These are phyloP conservation scores for Abrus precatorius DNA, from an alignment of 306 rosid genomes.

Conservation along the genomic window DNA sequence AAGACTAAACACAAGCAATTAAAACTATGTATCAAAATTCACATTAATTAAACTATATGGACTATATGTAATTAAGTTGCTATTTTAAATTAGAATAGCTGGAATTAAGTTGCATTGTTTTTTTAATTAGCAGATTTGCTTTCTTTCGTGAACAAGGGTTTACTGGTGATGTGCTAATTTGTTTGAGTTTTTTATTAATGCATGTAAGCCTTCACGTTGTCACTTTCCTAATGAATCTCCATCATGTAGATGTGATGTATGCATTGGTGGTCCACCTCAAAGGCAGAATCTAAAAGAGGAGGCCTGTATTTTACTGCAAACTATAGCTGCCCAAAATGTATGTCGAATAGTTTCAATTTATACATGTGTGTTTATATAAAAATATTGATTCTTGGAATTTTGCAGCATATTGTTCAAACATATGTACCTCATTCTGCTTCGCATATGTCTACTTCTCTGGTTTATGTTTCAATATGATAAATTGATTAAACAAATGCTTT, in stretches of 20 bases:
- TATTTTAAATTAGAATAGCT: slow-evolving; percentile 12
- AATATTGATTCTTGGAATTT: slow-evolving; percentile 23
- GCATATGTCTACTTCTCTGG: slow-evolving; percentile 1
- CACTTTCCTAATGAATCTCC: slow-evolving; percentile 26
- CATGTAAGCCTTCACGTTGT: slow-evolving; percentile 7
- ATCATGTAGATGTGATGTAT: slow-evolving; percentile 85
- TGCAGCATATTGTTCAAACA: slow-evolving; percentile 29
- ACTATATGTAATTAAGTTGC: too few relatives aligned
- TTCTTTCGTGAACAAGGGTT: slow-evolving; percentile 24
- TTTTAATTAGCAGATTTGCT: slow-evolving; percentile 29
- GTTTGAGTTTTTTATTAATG: slow-evolving; percentile 24
- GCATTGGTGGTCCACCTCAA: slow-evolving; percentile 81
- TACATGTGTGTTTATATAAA: slow-evolving; percentile 36
- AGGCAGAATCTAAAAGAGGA: slow-evolving; percentile 80
- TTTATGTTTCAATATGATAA: slow-evolving; percentile 29
- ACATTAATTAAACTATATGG: too few relatives aligned
- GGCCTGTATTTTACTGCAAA: slow-evolving; percentile 68
- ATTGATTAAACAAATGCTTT: slow-evolving; percentile 32
- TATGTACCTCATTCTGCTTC: slow-evolving; percentile 11
- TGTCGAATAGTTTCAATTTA: slow-evolving; percentile 48
- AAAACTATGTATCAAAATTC: too few relatives aligned
- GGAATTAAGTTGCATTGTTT: slow-evolving; percentile 10
- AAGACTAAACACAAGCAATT: too few relatives aligned
- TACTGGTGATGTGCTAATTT: slow-evolving; percentile 11
- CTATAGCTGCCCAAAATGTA: slow-evolving; percentile 67